These are phyloP conservation scores for Trametopsis cervina DNA, from an alignment of 768 basidiomycete species.

Conservation along the genomic window DNA sequence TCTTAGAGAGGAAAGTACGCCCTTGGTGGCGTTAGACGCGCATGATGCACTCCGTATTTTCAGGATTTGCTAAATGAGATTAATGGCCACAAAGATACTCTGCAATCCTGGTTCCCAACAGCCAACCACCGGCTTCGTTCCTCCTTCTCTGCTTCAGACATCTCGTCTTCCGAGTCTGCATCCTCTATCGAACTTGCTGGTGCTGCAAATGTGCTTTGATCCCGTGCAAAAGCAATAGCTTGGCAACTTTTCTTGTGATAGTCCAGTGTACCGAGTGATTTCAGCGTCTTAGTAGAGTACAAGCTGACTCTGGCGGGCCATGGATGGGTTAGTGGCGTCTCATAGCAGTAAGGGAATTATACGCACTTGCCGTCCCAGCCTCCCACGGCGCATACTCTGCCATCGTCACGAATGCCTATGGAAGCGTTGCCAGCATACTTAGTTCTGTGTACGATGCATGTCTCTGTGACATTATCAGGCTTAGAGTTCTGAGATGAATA, in stretches of 20 bases:
- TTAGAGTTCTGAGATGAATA: slow-evolving; percentile 9
- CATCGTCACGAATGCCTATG: slow-evolving; percentile 70
- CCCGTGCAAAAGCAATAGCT: slow-evolving; percentile 58
- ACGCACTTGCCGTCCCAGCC: slow-evolving; percentile 93
- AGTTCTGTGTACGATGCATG: slow-evolving; percentile 41
- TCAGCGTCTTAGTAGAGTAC: slow-evolving; percentile 75
- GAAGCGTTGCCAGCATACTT: slow-evolving; percentile 77
- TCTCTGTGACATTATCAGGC: slow-evolving; percentile 11
- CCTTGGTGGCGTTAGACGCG: background rate
- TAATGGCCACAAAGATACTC: slow-evolving; percentile 23
- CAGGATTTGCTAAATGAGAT: slow-evolving; percentile 18
- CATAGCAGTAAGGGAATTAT: background rate
- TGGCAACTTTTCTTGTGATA: slow-evolving; percentile 82
- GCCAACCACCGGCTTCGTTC: slow-evolving; percentile 21
- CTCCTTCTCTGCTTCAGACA: slow-evolving; percentile 17
- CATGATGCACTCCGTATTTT: background rate
- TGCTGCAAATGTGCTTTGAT: background rate
- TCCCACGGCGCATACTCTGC: slow-evolving; percentile 76
- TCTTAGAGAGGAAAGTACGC: background rate
- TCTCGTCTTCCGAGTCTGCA: slow-evolving; percentile 13
- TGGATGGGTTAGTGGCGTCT: background rate
- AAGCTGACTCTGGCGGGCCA: slow-evolving; percentile 56
- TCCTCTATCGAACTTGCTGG: background rate
- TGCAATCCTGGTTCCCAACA: slow-evolving; percentile 19
- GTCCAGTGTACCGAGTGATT: slow-evolving; percentile 73